phyloP scores from a whole-genome alignment of 257 asterid genomes.

The Solanum commersonii region DNA sequence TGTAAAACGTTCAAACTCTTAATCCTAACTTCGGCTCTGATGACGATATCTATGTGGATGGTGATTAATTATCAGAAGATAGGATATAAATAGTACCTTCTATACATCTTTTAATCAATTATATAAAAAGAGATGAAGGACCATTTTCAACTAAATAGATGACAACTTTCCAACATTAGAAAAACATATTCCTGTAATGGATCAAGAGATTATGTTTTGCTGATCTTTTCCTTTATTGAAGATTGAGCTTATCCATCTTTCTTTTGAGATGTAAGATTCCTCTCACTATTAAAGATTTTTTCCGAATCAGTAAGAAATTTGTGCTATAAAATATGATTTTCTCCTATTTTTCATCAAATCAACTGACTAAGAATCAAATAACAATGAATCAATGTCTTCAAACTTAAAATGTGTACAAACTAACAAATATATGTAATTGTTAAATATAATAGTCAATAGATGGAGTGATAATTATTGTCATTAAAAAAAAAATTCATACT shows the following conservation, averaged over 20 bases:
- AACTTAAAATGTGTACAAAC: neutral
- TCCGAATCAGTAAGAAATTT: no score
- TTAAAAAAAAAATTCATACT: neutral
- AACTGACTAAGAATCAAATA: neutral
- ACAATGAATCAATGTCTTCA: neutral
- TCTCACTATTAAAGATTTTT: neutral
- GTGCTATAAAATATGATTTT: no score
- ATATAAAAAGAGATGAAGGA: neutral
- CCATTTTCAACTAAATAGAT: neutral
- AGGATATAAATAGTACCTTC: neutral
- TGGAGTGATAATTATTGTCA: neutral
- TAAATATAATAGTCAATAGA: neutral
- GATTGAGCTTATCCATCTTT: neutral
- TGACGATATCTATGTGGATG: no score
- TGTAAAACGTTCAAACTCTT: no score
- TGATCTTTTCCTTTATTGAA: neutral
- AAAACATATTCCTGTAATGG: neutral
- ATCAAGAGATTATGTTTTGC: neutral
- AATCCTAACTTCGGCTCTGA: no score
- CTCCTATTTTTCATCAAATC: rapidly evolving
- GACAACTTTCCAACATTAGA: neutral
- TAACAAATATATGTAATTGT: neutral
- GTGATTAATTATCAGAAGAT: neutral
- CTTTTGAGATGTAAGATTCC: neutral
- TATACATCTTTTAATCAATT: neutral